phyloP scores from a whole-genome alignment of 305 asterid genomes.

The Plantago lanceolata region DNA sequence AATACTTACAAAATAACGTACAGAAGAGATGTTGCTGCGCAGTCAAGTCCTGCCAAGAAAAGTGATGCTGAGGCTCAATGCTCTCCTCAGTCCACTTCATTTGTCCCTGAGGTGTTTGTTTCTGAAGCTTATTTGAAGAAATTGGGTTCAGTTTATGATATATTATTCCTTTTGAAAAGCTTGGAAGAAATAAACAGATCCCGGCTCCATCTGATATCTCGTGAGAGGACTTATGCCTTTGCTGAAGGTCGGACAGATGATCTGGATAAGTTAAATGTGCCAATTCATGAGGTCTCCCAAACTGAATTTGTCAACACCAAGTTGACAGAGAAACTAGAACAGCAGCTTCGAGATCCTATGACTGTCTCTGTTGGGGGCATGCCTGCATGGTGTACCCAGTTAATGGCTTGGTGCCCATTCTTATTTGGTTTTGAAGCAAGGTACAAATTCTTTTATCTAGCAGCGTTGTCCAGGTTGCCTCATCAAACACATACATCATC shows the following conservation, averaged over 20 bases:
- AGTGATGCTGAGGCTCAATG: conserved; percentile 29
- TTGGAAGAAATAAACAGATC: conserved; percentile 74
- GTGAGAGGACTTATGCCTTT: conserved; percentile 47
- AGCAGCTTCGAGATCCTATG: conserved; percentile 77
- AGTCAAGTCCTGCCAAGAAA: conserved; percentile 27
- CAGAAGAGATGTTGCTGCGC: conserved; percentile 35
- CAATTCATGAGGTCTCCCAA: conserved; percentile 43
- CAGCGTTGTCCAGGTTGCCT: conserved; percentile 51
- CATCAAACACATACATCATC: conserved; percentile 36
- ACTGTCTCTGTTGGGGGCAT: conserved; percentile 66
- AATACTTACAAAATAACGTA: conserved; percentile 57
- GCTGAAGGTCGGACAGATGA: conserved; percentile 49
- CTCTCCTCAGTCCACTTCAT: conserved; percentile 35
- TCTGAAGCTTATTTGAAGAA: conserved; percentile 42
- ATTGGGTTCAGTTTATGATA: conserved; percentile 54
- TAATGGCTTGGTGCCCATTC: conserved; percentile 73
- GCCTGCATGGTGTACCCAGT: conserved; percentile 86
- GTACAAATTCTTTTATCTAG: conserved; percentile 66
- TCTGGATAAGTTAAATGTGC: conserved; percentile 38
- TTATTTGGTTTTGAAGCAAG: conserved; percentile 85
- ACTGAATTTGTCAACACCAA: conserved; percentile 72
- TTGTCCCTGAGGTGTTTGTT: conserved; percentile 40
- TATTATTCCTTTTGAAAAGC: conserved; percentile 65
- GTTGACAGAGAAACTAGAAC: conserved; percentile 78
- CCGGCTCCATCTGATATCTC: conserved; percentile 57